A percentile compares a stretch with the other conserved stretches of the same genome.
phyloP scores from a whole-genome alignment of 768 basidiomycete genomes.

The Suillus bovinus region DNA sequence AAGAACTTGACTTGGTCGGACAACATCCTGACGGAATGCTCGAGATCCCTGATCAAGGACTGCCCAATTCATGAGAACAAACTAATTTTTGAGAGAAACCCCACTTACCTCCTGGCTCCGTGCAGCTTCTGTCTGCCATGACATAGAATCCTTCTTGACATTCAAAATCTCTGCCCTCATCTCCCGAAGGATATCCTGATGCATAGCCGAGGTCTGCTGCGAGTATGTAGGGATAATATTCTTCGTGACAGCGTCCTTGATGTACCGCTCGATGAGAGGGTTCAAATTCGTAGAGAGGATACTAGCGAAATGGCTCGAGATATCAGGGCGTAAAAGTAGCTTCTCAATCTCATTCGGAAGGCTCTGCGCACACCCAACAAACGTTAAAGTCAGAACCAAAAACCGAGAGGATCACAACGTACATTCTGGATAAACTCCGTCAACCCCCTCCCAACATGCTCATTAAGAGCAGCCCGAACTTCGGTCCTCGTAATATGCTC shows the following conservation, averaged over 20 bases:
- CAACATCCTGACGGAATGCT: slow-evolving; percentile 71
- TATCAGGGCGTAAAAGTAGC: slow-evolving; percentile 71
- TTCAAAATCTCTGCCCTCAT: slow-evolving; percentile 72
- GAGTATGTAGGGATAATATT: slow-evolving; percentile 75
- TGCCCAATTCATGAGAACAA: slow-evolving; percentile 29
- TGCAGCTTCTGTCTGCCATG: slow-evolving; percentile 80
- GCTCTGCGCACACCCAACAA: slow-evolving; percentile 42
- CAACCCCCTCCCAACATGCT: slow-evolving; percentile 74
- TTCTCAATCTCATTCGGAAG: slow-evolving; percentile 81
- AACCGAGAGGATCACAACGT: not conserved
- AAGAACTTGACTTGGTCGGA: slow-evolving; percentile 85
- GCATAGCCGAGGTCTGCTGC: slow-evolving; percentile 71
- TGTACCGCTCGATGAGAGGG: slow-evolving; percentile 76
- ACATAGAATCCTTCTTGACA: slow-evolving; percentile 76
- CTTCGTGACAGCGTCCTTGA: slow-evolving; percentile 77
- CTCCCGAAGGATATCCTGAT: slow-evolving; percentile 78
- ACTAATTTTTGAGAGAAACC: not conserved
- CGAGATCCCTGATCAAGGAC: slow-evolving; percentile 78
- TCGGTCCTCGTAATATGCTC: slow-evolving; percentile 82
- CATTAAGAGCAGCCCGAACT: slow-evolving; percentile 75
- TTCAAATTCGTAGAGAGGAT: slow-evolving; percentile 70
- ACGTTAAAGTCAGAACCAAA: slow-evolving; percentile 2
- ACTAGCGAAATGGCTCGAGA: slow-evolving; percentile 75
- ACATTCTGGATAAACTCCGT: slow-evolving; percentile 76
- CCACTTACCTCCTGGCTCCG: slow-evolving; percentile 73